Evolutionary conservation across 108 stramenopile species (phyloP), one percentile per base, ranked within the genome.

Genomic region (Skeletonema tropicum): DNA sequence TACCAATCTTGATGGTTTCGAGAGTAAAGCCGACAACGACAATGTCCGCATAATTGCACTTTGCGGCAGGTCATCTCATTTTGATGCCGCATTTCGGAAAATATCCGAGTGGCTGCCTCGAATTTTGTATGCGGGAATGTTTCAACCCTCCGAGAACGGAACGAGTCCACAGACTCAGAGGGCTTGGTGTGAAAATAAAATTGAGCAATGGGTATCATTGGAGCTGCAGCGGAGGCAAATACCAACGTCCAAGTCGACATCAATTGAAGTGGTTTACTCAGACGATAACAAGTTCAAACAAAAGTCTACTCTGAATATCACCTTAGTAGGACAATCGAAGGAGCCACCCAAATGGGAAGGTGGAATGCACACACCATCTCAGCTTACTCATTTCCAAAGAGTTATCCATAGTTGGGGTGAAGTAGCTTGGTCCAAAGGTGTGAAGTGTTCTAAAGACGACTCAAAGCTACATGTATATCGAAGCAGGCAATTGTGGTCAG

Each of bases 301-400:
- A 23, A 55, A 55, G 23, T 55, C 23, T 55, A 1, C 52, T 23
- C 52, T 55, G 7, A 55, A 55, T 55, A 55, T 23, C 0, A 55
- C 52, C 9, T 23, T 55, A 2, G 23, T 55, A 23, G 52, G 52
- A 10, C 6, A 23, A 55, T 55, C 52, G 23, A 21, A 55, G 15
- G 52, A 55, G 52, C 52, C 52, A 55, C 21, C 52, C 23, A 55
- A 23, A 9, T 55, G 52, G 52, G 52, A 23, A n/a, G 52, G 52
- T 7, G 52, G 52, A 23, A 55, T 55, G 52, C 52, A 55, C 17
- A 55, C 21, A 55, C 52, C 52, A 2, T 23, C 52, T 23, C 52
- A 23, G 23, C 52, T 3, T 23, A 23, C 21, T 23, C 52, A 55
- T 23, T 23, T 55, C 4, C 52, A 55, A 25, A 26, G 61, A 38